Evolutionary conservation across 768 basidiomycete genomes (phyloP).

Genomic region (Kwoniella mangroviensis): DNA sequence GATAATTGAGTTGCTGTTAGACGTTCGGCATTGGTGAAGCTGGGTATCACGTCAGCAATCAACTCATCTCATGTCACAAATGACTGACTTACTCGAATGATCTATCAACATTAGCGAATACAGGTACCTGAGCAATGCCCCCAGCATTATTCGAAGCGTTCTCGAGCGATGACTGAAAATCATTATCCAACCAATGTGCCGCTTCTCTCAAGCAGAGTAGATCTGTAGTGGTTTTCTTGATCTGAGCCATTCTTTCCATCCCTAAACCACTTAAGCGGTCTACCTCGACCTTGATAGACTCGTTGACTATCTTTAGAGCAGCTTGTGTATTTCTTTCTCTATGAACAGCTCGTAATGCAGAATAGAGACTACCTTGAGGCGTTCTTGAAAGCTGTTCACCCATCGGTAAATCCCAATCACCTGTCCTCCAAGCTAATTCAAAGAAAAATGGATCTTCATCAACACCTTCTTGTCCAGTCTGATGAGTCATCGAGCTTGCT

Average conservation of each 20-base stretch:
- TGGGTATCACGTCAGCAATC: slow-evolving; percentile 50
- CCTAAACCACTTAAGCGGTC: slow-evolving; percentile 68
- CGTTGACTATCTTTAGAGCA: slow-evolving; percentile 64
- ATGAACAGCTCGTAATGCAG: slow-evolving; percentile 78
- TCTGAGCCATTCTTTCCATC: slow-evolving; percentile 77
- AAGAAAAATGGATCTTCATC: slow-evolving; percentile 58
- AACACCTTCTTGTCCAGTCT: not conserved
- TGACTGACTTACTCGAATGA: slow-evolving; percentile 30
- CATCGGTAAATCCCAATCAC: slow-evolving; percentile 91
- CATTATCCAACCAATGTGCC: slow-evolving; percentile 63
- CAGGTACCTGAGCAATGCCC: not conserved
- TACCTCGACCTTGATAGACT: slow-evolving; percentile 68
- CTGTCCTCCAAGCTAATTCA: slow-evolving; percentile 89
- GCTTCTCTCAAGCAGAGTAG: slow-evolving; percentile 83
- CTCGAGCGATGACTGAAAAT: slow-evolving; percentile 24
- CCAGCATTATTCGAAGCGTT: not conserved
- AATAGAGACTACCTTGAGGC: slow-evolving; percentile 71
- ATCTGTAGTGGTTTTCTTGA: slow-evolving; percentile 70
- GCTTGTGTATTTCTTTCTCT: slow-evolving; percentile 68
- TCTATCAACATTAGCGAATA: slow-evolving; percentile 17
- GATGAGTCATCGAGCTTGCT: slow-evolving; percentile 59
- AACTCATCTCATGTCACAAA: not conserved
- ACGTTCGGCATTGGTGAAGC: slow-evolving; percentile 75
- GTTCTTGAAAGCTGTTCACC: slow-evolving; percentile 55
- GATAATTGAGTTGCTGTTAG: slow-evolving; percentile 81